A percentile compares a stretch with the other conserved stretches of the same genome.
These are phyloP conservation scores for Penstemon newberryi DNA, from an alignment of 257 asterid genomes.

Conservation along the genomic window DNA sequence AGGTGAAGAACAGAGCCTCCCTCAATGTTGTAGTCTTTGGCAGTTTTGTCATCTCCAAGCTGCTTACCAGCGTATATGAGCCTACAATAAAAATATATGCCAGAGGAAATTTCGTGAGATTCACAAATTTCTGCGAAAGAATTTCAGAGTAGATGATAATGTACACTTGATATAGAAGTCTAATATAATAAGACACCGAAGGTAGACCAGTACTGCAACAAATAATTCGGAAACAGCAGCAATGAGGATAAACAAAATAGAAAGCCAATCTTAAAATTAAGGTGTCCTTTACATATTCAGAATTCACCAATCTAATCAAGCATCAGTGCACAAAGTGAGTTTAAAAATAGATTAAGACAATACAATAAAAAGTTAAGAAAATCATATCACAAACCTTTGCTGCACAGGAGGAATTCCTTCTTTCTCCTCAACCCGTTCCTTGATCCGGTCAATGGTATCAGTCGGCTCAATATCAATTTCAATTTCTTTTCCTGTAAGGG, in stretches of 20 bases:
- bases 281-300: no score
- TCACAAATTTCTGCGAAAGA: neutral
- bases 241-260: no score
- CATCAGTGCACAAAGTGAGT: neutral
- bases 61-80: slow-evolving; percentile 80
- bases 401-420: slow-evolving; percentile 78
- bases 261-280: no score
- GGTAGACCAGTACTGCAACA: no score
- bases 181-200: no score
- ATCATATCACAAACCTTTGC: slow-evolving; percentile 50
- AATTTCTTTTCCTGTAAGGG: slow-evolving; percentile 69
- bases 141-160: no score
- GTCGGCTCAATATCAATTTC: slow-evolving; percentile 70
- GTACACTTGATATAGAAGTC: no score
- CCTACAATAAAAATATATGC: slow-evolving; percentile 33
- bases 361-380: neutral
- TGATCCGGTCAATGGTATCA: slow-evolving; percentile 70
- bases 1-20: slow-evolving; percentile 85
- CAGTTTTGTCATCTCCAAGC: slow-evolving; percentile 78
- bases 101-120: neutral
- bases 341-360: neutral
- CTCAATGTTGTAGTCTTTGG: slow-evolving; percentile 74
- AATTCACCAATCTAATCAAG: neutral
- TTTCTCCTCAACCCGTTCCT: slow-evolving; percentile 79
- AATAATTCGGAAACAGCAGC: no score